Percentiles rank a stretch among this genome's conserved stretches.
Conservation (phyloP, 192 early-diverging fungal genomes). For the Backusella morwellensis region DNA sequence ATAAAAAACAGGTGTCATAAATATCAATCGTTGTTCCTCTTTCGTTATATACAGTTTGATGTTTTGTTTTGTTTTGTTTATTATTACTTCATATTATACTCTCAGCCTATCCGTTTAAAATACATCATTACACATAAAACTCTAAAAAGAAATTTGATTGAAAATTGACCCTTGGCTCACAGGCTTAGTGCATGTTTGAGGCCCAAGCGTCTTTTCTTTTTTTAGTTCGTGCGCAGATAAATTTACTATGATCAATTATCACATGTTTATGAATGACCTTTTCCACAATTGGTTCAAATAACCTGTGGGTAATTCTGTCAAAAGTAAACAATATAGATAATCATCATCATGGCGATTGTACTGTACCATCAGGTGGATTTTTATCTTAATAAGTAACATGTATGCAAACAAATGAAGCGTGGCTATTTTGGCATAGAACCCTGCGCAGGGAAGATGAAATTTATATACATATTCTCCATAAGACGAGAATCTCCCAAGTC, state of each 20-base stretch:
- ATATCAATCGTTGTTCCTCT: background rate
- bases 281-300: too few species aligned
- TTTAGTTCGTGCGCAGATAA: too few species aligned
- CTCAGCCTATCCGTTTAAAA: background rate
- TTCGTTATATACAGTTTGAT: background rate
- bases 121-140: background rate
- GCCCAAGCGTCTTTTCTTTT: too few species aligned
- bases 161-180: too few species aligned
- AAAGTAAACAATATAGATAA: background rate
- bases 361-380: slow-evolving; percentile 39
- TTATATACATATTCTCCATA: too few species aligned
- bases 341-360: slow-evolving; percentile 21
- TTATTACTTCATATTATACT: background rate
- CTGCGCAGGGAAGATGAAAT: slow-evolving; percentile 32
- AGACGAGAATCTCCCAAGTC: too few species aligned
- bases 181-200: too few species aligned
- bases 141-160: too few species aligned
- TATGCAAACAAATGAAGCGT: slow-evolving; percentile 62
- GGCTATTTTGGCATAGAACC: slow-evolving; percentile 49
- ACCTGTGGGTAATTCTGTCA: too few species aligned
- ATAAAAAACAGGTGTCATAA: background rate
- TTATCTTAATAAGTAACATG: slow-evolving; percentile 53
- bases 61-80: background rate
- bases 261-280: too few species aligned
- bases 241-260: too few species aligned